Base-by-base conservation (phyloP, 768 basidiomycete genomes). In the Gautieria morchelliformis region DNA sequence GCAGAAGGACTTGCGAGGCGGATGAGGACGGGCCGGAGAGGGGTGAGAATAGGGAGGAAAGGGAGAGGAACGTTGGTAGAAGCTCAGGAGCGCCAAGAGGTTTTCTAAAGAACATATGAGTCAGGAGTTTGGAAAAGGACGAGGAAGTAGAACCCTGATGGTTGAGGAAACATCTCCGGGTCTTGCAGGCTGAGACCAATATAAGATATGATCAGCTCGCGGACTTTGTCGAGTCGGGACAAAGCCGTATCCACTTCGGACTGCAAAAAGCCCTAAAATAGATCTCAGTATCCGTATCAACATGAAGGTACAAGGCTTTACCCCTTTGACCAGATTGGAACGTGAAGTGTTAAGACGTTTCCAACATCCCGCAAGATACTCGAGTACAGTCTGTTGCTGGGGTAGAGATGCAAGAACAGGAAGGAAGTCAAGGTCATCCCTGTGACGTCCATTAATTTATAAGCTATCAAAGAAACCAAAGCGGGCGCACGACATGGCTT, bases 141-240 rank as follows among this genome's bases (percentile, higher is more conserved):
- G 15, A 12, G 3, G 49, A 57, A 53, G 24, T 73, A 80, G 59
- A 69, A 89, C 93, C 82, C 79, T 53, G 70, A 56, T 10, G 93
- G 94, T 63, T 96, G 91, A 49, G 92, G 89, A 63, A 99, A 98
- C 87, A 97, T 94, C 40, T 84, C 84, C 1, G 94, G 89, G 59
- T 94, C 93, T 70, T 94, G 92, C 10, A 99, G 74, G 22, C 80
- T 87, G 49, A 97, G 77, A 5, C 93, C 94, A 11, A 85, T 81
- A 71, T 96, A 96, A 57, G 87, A 91, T 61, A 98, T 81, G 51
- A 97, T 70, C 15, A 96, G 76, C 57, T 87, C 79, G n/a, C 87
- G 84, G 39, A 89, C 67, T 68, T 84, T 90, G 44, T 93, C 88
- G 20, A 92, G 74, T n/a, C 80, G 69, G 30, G 66, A 69, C 11